Percentiles rank a stretch among this genome's conserved stretches.
Conservation (phyloP, 495 filamentous ascomycete genomes). For the Pyronema domesticum region DNA sequence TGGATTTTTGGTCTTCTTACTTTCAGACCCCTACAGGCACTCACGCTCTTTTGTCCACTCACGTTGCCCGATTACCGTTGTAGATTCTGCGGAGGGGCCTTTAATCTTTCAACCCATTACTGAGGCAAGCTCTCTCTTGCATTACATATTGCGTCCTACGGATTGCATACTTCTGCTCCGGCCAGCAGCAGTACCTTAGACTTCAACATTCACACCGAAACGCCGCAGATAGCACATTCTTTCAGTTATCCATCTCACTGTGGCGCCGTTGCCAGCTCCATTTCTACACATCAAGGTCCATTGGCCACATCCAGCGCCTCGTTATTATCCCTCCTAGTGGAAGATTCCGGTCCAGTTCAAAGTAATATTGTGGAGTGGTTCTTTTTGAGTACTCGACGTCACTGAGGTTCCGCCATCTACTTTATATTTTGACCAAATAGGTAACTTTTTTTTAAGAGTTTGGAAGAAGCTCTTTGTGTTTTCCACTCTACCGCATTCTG, state of each 20-base stretch:
- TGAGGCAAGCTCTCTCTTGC: neutral
- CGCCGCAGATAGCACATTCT: neutral
- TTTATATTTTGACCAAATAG: neutral
- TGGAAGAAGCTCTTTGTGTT: neutral
- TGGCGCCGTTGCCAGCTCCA: neutral
- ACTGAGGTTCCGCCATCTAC: neutral
- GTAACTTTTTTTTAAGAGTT: neutral
- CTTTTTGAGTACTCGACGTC: neutral
- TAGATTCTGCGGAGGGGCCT: neutral
- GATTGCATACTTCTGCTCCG: neutral
- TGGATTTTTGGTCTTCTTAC: neutral
- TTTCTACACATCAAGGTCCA: neutral
- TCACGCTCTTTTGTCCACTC: neutral
- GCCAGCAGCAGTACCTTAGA: neutral
- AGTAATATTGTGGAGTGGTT: conserved; percentile 1
- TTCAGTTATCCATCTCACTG: neutral
- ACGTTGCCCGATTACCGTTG: neutral
- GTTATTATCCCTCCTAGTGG: neutral
- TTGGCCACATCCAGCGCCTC: neutral
- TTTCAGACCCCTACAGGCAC: neutral
- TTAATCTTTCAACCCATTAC: neutral
- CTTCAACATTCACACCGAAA: neutral
- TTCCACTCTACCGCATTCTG: neutral
- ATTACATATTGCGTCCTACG: conserved; percentile 1
- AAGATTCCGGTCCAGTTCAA: neutral